Conservation (phyloP, 139 green algal genomes). For the Cymbomonas tetramitiformis region DNA sequence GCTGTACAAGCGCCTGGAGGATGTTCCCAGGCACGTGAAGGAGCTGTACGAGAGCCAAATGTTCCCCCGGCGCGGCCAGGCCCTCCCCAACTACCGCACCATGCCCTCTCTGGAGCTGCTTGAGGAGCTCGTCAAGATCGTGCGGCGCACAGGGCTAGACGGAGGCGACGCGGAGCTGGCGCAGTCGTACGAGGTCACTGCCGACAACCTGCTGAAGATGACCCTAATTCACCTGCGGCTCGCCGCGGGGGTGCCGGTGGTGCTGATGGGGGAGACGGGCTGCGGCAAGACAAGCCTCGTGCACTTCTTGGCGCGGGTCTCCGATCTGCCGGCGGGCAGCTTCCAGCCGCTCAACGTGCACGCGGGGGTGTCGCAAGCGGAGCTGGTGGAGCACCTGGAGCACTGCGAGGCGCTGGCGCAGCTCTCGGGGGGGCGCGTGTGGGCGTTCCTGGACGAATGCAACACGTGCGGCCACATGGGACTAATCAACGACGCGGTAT, state of each 20-base stretch:
- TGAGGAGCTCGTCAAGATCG: background rate
- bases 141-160: background rate
- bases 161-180: background rate
- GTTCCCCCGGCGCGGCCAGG: too few relatives aligned
- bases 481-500: too few relatives aligned
- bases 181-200: slow-evolving; percentile 8
- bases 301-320: slow-evolving; percentile 11
- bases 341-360: too few relatives aligned
- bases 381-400: too few relatives aligned
- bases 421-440: too few relatives aligned
- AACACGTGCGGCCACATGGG: too few relatives aligned
- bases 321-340: too few relatives aligned
- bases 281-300: slow-evolving; percentile 29
- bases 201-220: slow-evolving; percentile 24
- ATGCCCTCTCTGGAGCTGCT: too few relatives aligned
- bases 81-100: too few relatives aligned
- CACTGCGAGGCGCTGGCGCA: too few relatives aligned
- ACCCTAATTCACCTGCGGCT: slow-evolving; percentile 6
- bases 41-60: background rate
- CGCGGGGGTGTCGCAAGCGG: too few relatives aligned
- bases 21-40: slow-evolving; percentile 9
- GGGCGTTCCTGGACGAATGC: too few relatives aligned
- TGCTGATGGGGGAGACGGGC: slow-evolving; percentile 21
- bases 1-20: slow-evolving; percentile 11
- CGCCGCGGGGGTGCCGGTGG: slow-evolving; percentile 3